Evolutionary conservation across 2,329 filamentous ascomycete genomes (phyloP).

Genomic region (Colletotrichum siamense): DNA sequence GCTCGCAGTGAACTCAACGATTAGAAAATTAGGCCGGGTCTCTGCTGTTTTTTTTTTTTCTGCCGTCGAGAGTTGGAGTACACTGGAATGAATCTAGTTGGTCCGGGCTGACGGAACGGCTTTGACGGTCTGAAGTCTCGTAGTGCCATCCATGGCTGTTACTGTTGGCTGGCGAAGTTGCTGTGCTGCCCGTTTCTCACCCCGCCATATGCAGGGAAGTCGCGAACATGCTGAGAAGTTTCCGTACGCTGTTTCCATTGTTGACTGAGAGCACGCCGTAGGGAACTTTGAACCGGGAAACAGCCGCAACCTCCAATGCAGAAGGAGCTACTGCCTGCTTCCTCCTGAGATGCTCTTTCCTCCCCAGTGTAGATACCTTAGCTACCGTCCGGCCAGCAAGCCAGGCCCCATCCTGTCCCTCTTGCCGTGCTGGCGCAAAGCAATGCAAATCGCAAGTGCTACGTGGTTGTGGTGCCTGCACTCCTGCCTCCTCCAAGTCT

Average conservation of each 20-base stretch:
- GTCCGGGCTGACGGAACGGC: constrained; percentile 13
- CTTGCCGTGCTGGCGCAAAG: not conserved
- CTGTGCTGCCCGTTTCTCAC: not conserved
- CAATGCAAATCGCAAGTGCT: not conserved
- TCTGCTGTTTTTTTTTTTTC: not conserved
- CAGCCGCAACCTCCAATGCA: not conserved
- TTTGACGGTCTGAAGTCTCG: not conserved
- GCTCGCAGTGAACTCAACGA: constrained; percentile 17
- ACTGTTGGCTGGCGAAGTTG: not conserved
- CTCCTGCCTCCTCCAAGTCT: not conserved
- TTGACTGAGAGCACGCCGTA: not conserved
- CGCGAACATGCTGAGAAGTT: not conserved
- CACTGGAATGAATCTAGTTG: constrained; percentile 18
- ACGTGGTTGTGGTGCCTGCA: not conserved
- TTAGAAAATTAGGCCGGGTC: constrained; percentile 17
- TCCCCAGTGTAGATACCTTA: not conserved
- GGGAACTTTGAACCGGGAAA: not conserved
- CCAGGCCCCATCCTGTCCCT: not conserved
- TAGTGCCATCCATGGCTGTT: not conserved
- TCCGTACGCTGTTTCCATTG: not conserved
- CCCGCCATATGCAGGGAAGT: not conserved
- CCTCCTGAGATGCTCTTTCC: not conserved
- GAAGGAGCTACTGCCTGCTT: not conserved
- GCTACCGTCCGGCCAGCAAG: not conserved
- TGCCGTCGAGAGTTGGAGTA: not conserved